Evolutionary conservation across 1,284 basidiomycete species (phyloP), one percentile per base, ranked within the genome.

Genomic region (Boletus smithii): DNA sequence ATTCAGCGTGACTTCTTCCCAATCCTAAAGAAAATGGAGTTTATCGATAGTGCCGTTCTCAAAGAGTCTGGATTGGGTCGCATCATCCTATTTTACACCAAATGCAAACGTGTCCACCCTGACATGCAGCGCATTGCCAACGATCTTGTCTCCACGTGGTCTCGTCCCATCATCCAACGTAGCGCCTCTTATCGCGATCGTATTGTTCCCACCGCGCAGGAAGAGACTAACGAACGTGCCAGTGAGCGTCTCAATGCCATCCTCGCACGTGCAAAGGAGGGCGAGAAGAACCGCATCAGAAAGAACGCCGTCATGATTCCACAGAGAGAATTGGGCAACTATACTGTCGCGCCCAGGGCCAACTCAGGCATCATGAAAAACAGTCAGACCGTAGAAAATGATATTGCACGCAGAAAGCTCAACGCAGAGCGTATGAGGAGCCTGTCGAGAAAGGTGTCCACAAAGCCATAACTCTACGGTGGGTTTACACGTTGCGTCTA

Each of bases 1-100:
- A 97, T 99, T 61, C 95, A 98, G 65, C 85, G 85, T 44, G 89
- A 95, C 47, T 84, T 99, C 56, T 95, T 99, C 69, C 79, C 84
- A 34, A 80, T 87, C 44, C 74, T 99, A 18, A 78, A 77, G 50
- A 89, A 87, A 72, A 92, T 98, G 87, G 85, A 88, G 53, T 87
- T 89, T 58, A 94, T 98, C 61, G 95, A 98, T 69, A 87, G 86
- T 16, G 73, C 85, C 41, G 91, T 91, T 13, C 84, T 99, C 57
- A 95, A 95, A 67, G 92, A 95, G 68, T 91, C 89, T 4, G 83
- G 85, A 0, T 77, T 99, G 5, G 95, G 95, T n/a, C 86, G 88
- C 49, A 80, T 99, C 54, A 78, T 99, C 16, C 75, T 97, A 16
- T 98, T 99, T 71, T 99, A 99, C 77, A 95, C 91, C 24, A 91